Conservation (phyloP, 495 filamentous ascomycete species). For the Aspergillus bridgeri region DNA sequence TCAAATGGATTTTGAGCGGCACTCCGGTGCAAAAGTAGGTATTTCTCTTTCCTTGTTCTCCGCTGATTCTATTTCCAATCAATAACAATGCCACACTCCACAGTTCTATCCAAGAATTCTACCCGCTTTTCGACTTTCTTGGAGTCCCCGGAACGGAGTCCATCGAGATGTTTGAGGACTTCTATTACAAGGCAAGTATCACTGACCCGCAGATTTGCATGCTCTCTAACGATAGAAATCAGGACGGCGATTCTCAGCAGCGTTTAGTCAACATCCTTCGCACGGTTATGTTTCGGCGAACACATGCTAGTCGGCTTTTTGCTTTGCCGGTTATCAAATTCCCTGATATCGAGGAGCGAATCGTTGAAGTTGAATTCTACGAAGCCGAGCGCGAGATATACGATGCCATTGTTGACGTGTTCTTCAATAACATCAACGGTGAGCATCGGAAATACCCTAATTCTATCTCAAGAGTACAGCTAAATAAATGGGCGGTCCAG, state of each 20-base stretch:
- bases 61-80: slow-evolving; percentile 1
- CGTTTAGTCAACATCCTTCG: slow-evolving; percentile 40
- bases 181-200: slow-evolving; percentile 39
- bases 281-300: slow-evolving; percentile 51
- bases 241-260: slow-evolving; percentile 19
- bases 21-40: slow-evolving; percentile 58
- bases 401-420: slow-evolving; percentile 33
- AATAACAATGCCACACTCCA: too few relatives aligned
- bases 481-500: too few relatives aligned
- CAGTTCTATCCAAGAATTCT: slow-evolving; percentile 48
- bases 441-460: too few relatives aligned
- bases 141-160: slow-evolving; percentile 39
- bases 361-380: slow-evolving; percentile 39
- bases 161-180: slow-evolving; percentile 43
- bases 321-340: slow-evolving; percentile 53
- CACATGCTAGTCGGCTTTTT: slow-evolving; percentile 50
- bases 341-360: slow-evolving; percentile 38
- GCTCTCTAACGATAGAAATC: slow-evolving; percentile 9
- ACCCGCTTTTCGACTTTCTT: slow-evolving; percentile 60
- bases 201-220: not conserved
- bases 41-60: slow-evolving; percentile 17
- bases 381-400: slow-evolving; percentile 50
- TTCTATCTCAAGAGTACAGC: too few relatives aligned
- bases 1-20: slow-evolving; percentile 59
- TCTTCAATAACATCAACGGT: slow-evolving; percentile 32